Base-by-base conservation (phyloP, 148 eudicot species). In the Amaranthus hypochondriacus region DNA sequence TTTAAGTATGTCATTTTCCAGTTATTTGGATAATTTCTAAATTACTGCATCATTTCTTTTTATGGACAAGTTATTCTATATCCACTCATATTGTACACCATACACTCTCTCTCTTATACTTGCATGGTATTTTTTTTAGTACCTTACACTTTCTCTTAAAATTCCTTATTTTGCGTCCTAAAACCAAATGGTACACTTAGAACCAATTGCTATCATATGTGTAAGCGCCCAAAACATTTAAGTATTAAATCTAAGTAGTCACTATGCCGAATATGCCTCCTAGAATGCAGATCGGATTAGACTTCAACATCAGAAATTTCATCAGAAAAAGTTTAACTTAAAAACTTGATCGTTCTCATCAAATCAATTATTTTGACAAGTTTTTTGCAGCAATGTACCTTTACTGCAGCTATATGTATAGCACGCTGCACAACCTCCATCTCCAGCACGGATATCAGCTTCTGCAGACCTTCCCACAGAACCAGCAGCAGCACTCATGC, bases 341-440 rank as follows among this genome's bases (percentile, higher is more conserved):
- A 28, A 28, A 28, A 28, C 2, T 28, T 28, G 39, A 28, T 28
- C 39, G 2, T 28, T 28, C 39, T 28, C 39, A 28, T 28, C 39
- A 28, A 28, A 49, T 13, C 5, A 18, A 50, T 50, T 9, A 39
- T 48, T 50, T 8, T 12, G 9, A 11, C 39, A 2, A 57, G 56
- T 44, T 43, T 47, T 14, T 56, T 15, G 50, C 9, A 47, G 56
- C 11, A 42, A 66, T 6, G 46, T 81, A 91, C 98, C 98, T 91
- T 93, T 93, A 77, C 91, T 89, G 83, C 91, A 91, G 81, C 97
- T 91, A 73, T 91, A 93, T 48, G 97, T 89, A 80, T 93, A 89
- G 65, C 92, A 90, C 74, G 98, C 92, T 76, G 90, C 89, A 66
- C 68, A 81, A 51, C 97, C 97, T 75, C 91, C 86, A 61, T 80